These are phyloP conservation scores for Thalassiosira sp. DNA, from an alignment of 352 stramenopile species.

Conservation along the genomic window DNA sequence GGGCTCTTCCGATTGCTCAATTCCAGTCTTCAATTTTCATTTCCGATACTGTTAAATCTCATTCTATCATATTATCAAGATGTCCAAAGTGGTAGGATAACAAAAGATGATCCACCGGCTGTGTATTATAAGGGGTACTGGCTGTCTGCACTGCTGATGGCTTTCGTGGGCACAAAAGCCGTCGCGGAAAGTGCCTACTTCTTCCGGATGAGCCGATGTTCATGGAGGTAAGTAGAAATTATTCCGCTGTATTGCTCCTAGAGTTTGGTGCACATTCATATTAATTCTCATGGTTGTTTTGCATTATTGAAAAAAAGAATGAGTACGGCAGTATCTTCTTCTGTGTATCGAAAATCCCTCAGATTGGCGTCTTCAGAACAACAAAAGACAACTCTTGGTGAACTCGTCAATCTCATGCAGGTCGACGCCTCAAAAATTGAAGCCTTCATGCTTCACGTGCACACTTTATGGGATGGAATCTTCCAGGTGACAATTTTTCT, in stretches of 20 bases:
- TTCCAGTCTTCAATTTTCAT: constrained; percentile 68
- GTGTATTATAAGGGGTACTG: constrained; percentile 71
- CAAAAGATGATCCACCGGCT: constrained; percentile 35
- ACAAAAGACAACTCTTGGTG: constrained; percentile 64
- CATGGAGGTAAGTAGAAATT: constrained; percentile 45
- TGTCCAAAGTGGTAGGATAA: constrained; percentile 55
- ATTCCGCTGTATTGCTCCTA: not conserved
- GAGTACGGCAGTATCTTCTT: constrained; percentile 56
- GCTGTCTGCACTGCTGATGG: constrained; percentile 62
- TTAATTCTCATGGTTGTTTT: not conserved
- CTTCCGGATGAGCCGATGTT: constrained; percentile 57
- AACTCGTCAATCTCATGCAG: constrained; percentile 78
- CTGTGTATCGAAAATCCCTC: constrained; percentile 71
- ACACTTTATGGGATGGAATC: constrained; percentile 77
- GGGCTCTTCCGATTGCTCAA: constrained; percentile 62
- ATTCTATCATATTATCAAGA: constrained; percentile 71
- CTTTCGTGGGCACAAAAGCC: constrained; percentile 63
- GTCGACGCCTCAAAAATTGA: constrained; percentile 78
- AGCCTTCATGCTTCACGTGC: constrained; percentile 70
- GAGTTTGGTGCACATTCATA: not conserved
- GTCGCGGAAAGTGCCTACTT: constrained; percentile 75
- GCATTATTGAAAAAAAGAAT: constrained; percentile 26
- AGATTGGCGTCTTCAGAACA: constrained; percentile 59
- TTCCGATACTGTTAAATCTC: constrained; percentile 67
- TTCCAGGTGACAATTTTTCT: no score